A percentile compares a stretch with the other conserved stretches of the same genome.
Evolutionary conservation across 768 basidiomycete species (phyloP).

Genomic region (Tricholoma saponaceum): DNA sequence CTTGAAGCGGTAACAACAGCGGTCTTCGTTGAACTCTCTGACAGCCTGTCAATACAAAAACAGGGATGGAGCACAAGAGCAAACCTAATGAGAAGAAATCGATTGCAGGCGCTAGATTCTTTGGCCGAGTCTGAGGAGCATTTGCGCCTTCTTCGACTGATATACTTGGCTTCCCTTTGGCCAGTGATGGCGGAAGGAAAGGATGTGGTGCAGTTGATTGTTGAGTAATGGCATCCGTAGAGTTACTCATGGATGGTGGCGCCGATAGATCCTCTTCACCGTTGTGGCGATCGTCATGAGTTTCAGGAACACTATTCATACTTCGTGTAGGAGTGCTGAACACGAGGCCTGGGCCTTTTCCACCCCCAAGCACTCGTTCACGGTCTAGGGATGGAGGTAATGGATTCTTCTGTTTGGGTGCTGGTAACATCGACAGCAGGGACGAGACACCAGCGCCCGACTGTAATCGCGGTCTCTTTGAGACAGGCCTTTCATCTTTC

Average conservation of each 20-base stretch:
- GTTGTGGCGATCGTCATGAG: conserved; percentile 22
- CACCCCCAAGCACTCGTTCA: conserved; percentile 62
- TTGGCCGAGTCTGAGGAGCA: conserved; percentile 11
- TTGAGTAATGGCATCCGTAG: not conserved
- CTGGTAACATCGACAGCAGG: conserved; percentile 69
- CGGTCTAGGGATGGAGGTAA: conserved; percentile 16
- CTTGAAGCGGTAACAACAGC: conserved; percentile 7
- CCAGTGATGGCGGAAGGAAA: conserved; percentile 57
- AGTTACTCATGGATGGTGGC: not conserved
- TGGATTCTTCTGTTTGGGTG: conserved; percentile 57
- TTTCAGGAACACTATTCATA: too few relatives aligned
- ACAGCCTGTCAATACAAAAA: not conserved
- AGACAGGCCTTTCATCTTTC: conserved; percentile 40
- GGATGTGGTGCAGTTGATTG: conserved; percentile 31
- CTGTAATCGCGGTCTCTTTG: conserved; percentile 55
- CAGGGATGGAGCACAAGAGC: conserved; percentile 11
- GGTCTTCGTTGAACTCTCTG: conserved; percentile 17
- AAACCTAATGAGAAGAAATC: conserved; percentile 72
- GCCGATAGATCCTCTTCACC: conserved; percentile 8
- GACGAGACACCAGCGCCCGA: conserved; percentile 60
- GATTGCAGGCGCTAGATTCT: conserved; percentile 30
- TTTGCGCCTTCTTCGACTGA: conserved; percentile 40
- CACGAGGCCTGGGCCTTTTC: conserved; percentile 56
- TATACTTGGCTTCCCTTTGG: conserved; percentile 56
- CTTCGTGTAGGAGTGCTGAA: conserved; percentile 37